Base-by-base conservation (phyloP, 1,139 yeast genomes). In the Yamadazyma oceani region DNA sequence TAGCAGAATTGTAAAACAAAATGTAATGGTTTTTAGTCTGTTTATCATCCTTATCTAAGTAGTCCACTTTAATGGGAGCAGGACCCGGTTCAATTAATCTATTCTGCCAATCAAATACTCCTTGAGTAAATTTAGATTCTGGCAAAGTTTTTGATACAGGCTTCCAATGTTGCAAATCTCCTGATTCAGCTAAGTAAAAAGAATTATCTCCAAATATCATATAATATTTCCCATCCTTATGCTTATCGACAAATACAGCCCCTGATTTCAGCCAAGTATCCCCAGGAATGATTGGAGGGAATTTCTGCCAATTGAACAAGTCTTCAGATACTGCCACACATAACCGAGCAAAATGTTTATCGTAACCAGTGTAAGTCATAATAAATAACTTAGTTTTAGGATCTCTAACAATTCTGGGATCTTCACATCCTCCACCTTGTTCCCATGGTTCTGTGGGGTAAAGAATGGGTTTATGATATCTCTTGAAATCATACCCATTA, bases 191-290 rank as follows among this genome's bases (percentile, higher is more conserved):
- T 45, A 69, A 57, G 43, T 66, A 63, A 40, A 69, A 58, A 17
- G 62, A 60, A 14, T 64, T 57, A 45, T 70, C 75, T 9, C 75
- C 75, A 70, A 72, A 70, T 25, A 70, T 58, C 75, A 70, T 70
- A 43, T 67, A 67, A 46, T 65, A 69, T 32, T 59, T 57, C 5
- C 71, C 72, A 44, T 66, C 69, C 21, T 45, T 45, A 35, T 54
- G 51, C 32, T 42, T 53, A 35, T 68, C 68, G n/a, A 60, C 60
- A 47, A 70, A 67, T 0, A 70, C 50, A 2, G 74, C 74, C 1
- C 74, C 75, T 4, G 69, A 63, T 44, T 70, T 70, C 69, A 64
- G 69, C 75, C 75, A 69, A 15, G 42, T 22, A 31, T 52, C 52
- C 2, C 57, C 50, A 5, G 55, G 54, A 26, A 69, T 55, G 35